phyloP scores from a whole-genome alignment of 2,329 filamentous ascomycete species.

The Fusarium humuli region DNA sequence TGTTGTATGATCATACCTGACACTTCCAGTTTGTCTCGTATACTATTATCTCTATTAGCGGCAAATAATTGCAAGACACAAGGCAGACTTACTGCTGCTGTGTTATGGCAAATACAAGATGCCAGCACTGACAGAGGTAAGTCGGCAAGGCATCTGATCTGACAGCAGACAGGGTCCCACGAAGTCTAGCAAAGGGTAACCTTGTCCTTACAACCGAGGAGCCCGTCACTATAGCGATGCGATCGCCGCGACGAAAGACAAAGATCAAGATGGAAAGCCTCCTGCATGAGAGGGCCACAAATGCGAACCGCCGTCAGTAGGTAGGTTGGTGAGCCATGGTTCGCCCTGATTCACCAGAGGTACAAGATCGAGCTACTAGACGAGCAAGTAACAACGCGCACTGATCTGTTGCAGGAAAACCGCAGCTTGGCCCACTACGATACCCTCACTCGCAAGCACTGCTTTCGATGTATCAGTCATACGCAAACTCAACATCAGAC shows the following conservation, averaged over 20 bases:
- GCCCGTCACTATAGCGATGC: too few species aligned
- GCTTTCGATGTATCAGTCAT: constrained; percentile 33
- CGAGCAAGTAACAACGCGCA: constrained; percentile 1
- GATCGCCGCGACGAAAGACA: background rate
- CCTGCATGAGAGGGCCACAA: background rate
- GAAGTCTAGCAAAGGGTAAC: background rate
- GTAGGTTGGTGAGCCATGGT: background rate
- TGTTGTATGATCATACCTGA: background rate
- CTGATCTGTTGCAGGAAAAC: constrained; percentile 13
- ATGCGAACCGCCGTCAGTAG: background rate
- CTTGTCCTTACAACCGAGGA: background rate
- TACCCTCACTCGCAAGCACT: constrained; percentile 6
- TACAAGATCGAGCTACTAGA: constrained; percentile 8
- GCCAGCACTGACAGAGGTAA: background rate
- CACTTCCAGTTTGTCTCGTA: background rate
- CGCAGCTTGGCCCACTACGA: background rate
- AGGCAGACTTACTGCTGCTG: background rate
- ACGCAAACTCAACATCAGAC: constrained; percentile 25
- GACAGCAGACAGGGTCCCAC: background rate
- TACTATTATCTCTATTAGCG: background rate
- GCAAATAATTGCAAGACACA: background rate
- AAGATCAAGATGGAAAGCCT: background rate
- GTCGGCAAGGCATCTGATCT: background rate
- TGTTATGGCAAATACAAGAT: background rate
- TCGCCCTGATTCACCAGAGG: background rate